Evolutionary conservation across 2,329 filamentous ascomycete species (phyloP).

Genomic region (Aspergillus eucalypticola): DNA sequence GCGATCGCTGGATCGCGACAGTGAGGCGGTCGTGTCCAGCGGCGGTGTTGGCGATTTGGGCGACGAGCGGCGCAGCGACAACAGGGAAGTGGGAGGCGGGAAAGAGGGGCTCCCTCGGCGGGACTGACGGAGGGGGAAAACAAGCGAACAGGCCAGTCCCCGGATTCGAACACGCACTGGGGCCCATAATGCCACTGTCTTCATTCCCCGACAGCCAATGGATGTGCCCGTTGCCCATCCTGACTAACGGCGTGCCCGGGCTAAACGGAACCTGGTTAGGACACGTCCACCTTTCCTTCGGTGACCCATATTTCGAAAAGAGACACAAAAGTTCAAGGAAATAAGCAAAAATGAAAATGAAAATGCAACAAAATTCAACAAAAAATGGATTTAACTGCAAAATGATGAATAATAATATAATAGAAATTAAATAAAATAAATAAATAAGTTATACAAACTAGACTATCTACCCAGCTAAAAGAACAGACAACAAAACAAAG

Average conservation of each 20-base stretch:
- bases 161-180: slow-evolving; percentile 19
- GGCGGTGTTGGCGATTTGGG: slow-evolving; percentile 21
- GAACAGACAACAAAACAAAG: slow-evolving; percentile 21
- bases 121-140: slow-evolving; percentile 23
- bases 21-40: slow-evolving; percentile 27
- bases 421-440: neutral
- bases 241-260: slow-evolving; percentile 21
- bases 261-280: slow-evolving; percentile 18
- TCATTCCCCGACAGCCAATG: slow-evolving; percentile 13
- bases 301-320: slow-evolving; percentile 19
- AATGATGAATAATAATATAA: neutral
- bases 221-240: slow-evolving; percentile 1
- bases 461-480: neutral
- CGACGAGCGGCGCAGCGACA: slow-evolving; percentile 17
- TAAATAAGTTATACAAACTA: neutral
- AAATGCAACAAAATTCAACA: neutral
- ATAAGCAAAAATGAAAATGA: neutral
- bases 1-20: slow-evolving; percentile 27
- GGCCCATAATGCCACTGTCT: slow-evolving; percentile 13
- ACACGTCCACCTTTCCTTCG: slow-evolving; percentile 17
- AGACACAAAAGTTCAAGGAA: neutral
- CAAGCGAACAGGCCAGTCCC: slow-evolving; percentile 13
- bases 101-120: slow-evolving; percentile 21
- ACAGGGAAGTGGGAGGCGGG: slow-evolving; percentile 14
- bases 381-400: neutral